Percentiles rank a stretch among this genome's conserved stretches.
Conservation (phyloP, 257 asterid genomes). For the Nicotiana obtusifolia region DNA sequence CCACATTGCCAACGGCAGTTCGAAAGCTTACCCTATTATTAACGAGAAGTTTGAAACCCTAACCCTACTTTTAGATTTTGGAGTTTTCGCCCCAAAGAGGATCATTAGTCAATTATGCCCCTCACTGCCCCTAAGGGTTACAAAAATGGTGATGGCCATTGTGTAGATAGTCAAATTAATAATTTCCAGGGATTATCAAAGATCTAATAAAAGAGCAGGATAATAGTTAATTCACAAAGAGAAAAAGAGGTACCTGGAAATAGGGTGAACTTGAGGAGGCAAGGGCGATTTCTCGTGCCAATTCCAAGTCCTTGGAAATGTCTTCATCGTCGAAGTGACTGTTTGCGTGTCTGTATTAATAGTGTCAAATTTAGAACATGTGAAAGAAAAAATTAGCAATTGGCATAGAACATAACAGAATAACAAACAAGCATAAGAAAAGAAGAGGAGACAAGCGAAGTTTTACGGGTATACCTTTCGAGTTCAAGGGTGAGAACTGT, state of each 20-base stretch:
- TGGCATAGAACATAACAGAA: not conserved
- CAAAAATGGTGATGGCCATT: not conserved
- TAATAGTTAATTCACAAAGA: not conserved
- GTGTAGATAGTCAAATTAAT: not conserved
- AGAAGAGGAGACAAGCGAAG: not conserved
- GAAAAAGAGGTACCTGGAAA: not conserved
- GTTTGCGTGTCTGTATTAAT: constrained; percentile 30
- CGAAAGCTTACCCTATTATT: no score
- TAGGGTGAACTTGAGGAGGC: constrained; percentile 18
- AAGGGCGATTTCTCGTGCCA: constrained; percentile 26
- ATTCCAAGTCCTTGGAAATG: constrained; percentile 18
- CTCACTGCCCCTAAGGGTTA: no score
- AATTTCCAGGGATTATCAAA: not conserved
- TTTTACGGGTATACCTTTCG: constrained; percentile 8
- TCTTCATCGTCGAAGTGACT: constrained; percentile 38
- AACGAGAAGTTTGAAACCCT: no score
- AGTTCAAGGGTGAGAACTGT: constrained; percentile 20
- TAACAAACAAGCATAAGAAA: not conserved
- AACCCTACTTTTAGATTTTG: no score
- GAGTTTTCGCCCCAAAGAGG: no score
- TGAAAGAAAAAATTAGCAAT: not conserved
- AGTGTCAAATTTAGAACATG: not conserved
- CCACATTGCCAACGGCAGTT: no score
- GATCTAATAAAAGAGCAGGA: not conserved
- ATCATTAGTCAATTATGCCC: no score